Evolutionary conservation across 225 moss, liverwort and hornwort species (phyloP).

Genomic region (Anthoceros angustus): DNA sequence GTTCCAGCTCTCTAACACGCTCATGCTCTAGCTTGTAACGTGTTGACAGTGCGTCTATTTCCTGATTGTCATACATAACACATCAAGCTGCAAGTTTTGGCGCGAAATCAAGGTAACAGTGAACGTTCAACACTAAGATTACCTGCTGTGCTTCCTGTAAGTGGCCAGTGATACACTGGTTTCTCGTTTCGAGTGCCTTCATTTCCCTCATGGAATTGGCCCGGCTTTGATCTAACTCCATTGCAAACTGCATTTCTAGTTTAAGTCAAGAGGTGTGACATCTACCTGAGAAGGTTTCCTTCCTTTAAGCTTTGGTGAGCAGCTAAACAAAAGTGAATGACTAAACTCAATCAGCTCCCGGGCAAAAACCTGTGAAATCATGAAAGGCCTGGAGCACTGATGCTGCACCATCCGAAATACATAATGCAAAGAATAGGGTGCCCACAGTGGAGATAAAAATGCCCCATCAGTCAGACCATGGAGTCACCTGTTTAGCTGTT

Average conservation of each 20-base stretch:
- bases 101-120: not conserved
- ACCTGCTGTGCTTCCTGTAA: slow-evolving; percentile 45
- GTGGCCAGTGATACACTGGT: slow-evolving; percentile 30
- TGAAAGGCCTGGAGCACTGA: too few species aligned
- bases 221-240: slow-evolving; percentile 42
- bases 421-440: too few species aligned
- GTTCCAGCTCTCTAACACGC: slow-evolving; percentile 60
- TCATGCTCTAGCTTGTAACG: slow-evolving; percentile 51
- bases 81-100: not conserved
- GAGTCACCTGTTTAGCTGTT: slow-evolving; percentile 41
- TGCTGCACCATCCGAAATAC: too few species aligned
- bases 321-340: too few species aligned
- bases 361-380: too few species aligned
- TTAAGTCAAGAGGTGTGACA: not conserved
- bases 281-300: too few species aligned
- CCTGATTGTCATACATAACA: slow-evolving; percentile 16
- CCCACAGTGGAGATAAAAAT: too few species aligned
- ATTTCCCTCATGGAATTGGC: slow-evolving; percentile 30
- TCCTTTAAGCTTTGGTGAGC: too few species aligned
- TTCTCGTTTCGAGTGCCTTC: slow-evolving; percentile 36
- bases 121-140: not conserved
- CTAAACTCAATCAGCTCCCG: too few species aligned
- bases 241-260: slow-evolving; percentile 28
- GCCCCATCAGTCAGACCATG: too few species aligned
- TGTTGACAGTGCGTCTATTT: slow-evolving; percentile 42